These are phyloP conservation scores for Penicillium sumatraense DNA, from an alignment of 2,329 filamentous ascomycete species.

Conservation along the genomic window DNA sequence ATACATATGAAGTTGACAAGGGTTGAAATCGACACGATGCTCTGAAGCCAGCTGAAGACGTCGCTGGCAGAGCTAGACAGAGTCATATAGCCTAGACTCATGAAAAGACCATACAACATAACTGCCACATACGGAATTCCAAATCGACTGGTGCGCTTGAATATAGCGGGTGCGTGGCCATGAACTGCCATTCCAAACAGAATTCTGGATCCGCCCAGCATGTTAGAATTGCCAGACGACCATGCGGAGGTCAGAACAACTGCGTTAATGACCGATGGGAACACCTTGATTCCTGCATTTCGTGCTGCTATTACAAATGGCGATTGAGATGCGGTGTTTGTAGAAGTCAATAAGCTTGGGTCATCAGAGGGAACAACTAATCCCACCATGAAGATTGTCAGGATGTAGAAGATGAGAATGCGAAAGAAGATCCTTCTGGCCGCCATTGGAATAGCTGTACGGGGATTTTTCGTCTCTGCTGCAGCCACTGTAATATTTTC, in stretches of 20 bases:
- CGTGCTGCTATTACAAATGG: conserved; percentile 50
- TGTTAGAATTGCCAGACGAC: conserved; percentile 49
- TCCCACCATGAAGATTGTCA: conserved; percentile 8
- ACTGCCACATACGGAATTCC: conserved; percentile 63
- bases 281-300: conserved; percentile 43
- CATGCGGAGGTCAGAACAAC: conserved; percentile 35
- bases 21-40: neutral
- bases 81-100: conserved; percentile 68
- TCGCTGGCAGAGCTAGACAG: conserved; percentile 53
- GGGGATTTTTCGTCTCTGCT: conserved; percentile 14
- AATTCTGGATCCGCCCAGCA: conserved; percentile 42
- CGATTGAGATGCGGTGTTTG: conserved; percentile 50
- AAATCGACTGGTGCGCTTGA: conserved; percentile 47
- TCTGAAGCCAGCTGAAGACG: neutral
- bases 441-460: conserved; percentile 13
- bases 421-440: conserved; percentile 12
- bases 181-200: conserved; percentile 45
- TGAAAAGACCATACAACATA: conserved; percentile 55
- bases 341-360: conserved; percentile 50
- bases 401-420: conserved; percentile 22
- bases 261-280: conserved; percentile 28
- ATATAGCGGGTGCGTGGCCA: conserved; percentile 40
- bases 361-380: conserved; percentile 48
- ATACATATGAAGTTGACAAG: neutral
- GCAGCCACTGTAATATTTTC: conserved; percentile 13